phyloP scores from a whole-genome alignment of 306 rosid genomes.

The Cicer pinnatifidum region DNA sequence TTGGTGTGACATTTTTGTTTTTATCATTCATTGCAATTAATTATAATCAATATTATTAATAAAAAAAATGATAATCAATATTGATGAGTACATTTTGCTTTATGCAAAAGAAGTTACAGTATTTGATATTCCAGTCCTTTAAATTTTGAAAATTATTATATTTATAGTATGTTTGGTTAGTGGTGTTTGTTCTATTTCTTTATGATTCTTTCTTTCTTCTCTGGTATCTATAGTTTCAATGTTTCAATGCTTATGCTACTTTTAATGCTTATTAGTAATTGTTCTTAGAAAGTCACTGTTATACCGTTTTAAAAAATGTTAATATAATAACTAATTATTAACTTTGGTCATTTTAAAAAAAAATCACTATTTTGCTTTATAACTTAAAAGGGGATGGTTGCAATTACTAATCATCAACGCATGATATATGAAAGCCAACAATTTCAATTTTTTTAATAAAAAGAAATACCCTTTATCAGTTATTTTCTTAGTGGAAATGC shows the following conservation, averaged over 20 bases:
- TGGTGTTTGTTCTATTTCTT: background rate
- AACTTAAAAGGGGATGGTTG: slow-evolving; percentile 17
- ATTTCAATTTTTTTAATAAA: too few species aligned
- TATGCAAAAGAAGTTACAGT: too few species aligned
- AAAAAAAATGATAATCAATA: too few species aligned
- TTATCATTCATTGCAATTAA: background rate
- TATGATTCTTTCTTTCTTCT: background rate
- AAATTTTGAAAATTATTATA: too few species aligned
- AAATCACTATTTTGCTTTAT: background rate
- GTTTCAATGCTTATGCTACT: slow-evolving; percentile 4
- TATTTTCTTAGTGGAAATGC: too few species aligned
- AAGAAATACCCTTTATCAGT: too few species aligned
- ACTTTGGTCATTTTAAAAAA: too few species aligned
- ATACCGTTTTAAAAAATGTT: too few species aligned
- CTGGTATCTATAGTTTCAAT: background rate
- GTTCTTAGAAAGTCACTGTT: background rate
- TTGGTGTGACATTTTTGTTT: background rate
- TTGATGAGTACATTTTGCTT: too few species aligned
- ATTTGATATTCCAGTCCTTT: too few species aligned
- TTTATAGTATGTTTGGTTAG: background rate
- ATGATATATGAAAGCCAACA: too few species aligned
- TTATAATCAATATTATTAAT: background rate
- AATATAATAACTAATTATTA: too few species aligned
- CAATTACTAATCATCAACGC: background rate
- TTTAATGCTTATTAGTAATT: background rate